phyloP scores from a whole-genome alignment of 2,329 filamentous ascomycete species.

The Paecilomyces fulvus region DNA sequence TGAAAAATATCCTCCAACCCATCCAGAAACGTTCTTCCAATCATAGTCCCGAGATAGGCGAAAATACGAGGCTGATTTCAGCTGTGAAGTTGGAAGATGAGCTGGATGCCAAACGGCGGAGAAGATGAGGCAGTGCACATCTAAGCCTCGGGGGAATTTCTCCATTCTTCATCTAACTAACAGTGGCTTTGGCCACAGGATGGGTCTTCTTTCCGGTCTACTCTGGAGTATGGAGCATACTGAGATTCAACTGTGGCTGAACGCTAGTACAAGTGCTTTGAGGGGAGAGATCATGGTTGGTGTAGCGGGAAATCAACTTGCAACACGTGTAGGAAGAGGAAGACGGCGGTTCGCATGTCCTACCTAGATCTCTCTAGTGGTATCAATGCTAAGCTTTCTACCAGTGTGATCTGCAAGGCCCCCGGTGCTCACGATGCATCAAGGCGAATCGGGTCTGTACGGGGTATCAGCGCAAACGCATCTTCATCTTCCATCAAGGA shows the following conservation, averaged over 20 bases:
- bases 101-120: background rate
- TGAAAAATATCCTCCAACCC: background rate
- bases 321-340: conserved; percentile 2
- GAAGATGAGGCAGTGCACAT: background rate
- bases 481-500: background rate
- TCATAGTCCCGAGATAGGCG: background rate
- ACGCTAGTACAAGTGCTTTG: background rate
- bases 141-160: background rate
- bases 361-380: too few species aligned
- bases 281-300: background rate
- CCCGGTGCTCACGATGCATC: background rate
- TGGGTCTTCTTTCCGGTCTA: background rate
- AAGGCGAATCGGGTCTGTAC: background rate
- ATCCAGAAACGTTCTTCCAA: background rate
- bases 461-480: background rate
- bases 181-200: background rate
- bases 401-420: background rate
- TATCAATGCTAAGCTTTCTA: background rate
- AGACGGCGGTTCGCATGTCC: background rate
- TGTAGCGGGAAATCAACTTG: conserved; percentile 1
- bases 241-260: background rate
- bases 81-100: background rate
- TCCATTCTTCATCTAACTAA: background rate
- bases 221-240: background rate
- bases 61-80: background rate